Evolutionary conservation across 2,329 filamentous ascomycete species (phyloP), one percentile per base, ranked within the genome.

Genomic region (Calycina marina): DNA sequence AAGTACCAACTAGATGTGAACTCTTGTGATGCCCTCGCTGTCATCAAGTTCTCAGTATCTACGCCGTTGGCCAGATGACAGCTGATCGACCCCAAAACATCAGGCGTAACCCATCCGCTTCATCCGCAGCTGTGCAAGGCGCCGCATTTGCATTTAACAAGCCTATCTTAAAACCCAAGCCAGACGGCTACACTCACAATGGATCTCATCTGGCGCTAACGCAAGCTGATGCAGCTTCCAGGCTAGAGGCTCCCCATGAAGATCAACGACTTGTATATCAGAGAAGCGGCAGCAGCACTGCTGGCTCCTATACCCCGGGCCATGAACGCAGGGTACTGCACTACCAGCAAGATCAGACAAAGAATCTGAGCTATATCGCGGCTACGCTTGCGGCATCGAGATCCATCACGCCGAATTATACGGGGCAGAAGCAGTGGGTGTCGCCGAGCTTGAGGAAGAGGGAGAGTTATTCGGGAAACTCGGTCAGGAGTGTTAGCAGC

Each of bases 341-440:
- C n/a, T 31, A 34, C 18, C 25, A 24, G 6, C 28, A 30, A 17
- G 41, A 44, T 26, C 39, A 33, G 13, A 25, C 39, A 10, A 65
- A 63, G 37, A 74, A 66, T 28, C 63, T 72, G 4, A 77, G 69
- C 4, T 67, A 69, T 39, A 68, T 76, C 39, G 72, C 72, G 9
- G 72, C 72, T 9, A 69, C 63, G 17, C 54, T 74, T 15, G 72
- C 71, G 2, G 75, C 73, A 13, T 74, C 71, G 34, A 61, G 75
- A 49, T 68, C 70, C 40, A 58, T 65, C 4, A 65, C 53, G 36
- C 61, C 57, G 15, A 63, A 59, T 35, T 56, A 59, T 17, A 50
- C 48, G 2, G 43, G 44, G 3, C 46, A 47, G 17, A 42, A 41
- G 10, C 17, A 15, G 8, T 9, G 8, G 8, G n/a, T n/a, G 20